Conservation (phyloP, 768 basidiomycete genomes). For the Steccherinum ochraceum region DNA sequence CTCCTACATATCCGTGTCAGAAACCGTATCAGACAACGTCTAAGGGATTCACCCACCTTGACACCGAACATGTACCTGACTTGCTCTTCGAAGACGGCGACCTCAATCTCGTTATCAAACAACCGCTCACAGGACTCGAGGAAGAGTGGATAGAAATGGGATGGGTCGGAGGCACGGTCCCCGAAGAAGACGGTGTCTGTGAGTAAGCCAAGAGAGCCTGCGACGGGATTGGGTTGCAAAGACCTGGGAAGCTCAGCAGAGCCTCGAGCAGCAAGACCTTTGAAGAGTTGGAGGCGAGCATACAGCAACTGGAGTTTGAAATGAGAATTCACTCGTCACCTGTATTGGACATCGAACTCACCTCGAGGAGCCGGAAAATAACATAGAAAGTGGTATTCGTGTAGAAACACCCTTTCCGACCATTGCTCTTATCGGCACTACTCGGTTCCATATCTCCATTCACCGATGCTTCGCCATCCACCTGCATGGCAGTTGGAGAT, state of each 20-base stretch:
- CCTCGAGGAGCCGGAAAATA: conserved; percentile 81
- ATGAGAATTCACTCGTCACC: neutral
- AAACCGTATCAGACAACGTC: neutral
- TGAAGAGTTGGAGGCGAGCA: conserved; percentile 74
- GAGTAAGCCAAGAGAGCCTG: conserved; percentile 33
- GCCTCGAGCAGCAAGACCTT: conserved; percentile 52
- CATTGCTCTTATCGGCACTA: conserved; percentile 20
- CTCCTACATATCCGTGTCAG: conserved; percentile 33
- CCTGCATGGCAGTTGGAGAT: conserved; percentile 47
- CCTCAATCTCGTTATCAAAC: conserved; percentile 91
- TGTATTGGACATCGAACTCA: conserved; percentile 27
- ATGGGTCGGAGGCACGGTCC: conserved; percentile 34
- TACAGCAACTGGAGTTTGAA: conserved; percentile 61
- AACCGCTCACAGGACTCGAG: conserved; percentile 84
- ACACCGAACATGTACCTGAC: conserved; percentile 84
- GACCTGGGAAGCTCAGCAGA: conserved; percentile 24
- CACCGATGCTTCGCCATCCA: conserved; percentile 24
- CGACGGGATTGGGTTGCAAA: conserved; percentile 26
- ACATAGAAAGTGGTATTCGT: conserved; percentile 87
- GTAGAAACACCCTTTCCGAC: conserved; percentile 65
- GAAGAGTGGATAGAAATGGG: conserved; percentile 75
- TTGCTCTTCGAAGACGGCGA: conserved; percentile 82
- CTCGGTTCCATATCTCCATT: conserved; percentile 21
- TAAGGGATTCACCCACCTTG: conserved; percentile 39
- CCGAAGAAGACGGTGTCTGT: conserved; percentile 16